Percentiles rank a stretch among this genome's conserved stretches.
These are phyloP conservation scores for Trichoderma pleuroti DNA, from an alignment of 2,329 filamentous ascomycete genomes.

Conservation along the genomic window DNA sequence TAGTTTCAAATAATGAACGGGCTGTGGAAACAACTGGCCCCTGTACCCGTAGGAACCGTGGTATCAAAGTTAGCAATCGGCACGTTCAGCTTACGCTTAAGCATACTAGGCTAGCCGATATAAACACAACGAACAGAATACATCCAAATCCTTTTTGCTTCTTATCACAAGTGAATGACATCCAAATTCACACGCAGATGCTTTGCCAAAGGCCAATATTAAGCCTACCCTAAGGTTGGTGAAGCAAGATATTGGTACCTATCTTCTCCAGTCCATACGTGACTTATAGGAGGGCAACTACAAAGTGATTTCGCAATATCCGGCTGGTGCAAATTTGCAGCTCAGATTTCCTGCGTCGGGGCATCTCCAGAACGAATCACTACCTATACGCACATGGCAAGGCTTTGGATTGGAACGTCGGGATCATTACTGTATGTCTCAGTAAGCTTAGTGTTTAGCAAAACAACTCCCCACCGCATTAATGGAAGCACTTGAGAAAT, in stretches of 20 bases:
- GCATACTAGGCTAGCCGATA: background rate
- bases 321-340: constrained; percentile 14
- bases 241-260: constrained; percentile 19
- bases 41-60: background rate
- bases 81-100: constrained; percentile 11
- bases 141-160: constrained; percentile 8
- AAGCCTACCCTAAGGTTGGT: constrained; percentile 14
- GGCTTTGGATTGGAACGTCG: no score
- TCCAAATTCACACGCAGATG: no score
- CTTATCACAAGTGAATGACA: background rate
- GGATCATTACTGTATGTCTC: background rate
- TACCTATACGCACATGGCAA: no score
- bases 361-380: background rate
- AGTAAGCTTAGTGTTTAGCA: background rate
- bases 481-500: background rate
- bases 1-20: background rate
- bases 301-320: no score
- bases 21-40: background rate
- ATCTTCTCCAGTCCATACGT: constrained; percentile 7
- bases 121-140: background rate
- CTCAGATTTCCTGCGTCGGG: constrained; percentile 12
- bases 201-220: background rate
- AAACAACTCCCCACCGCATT: background rate
- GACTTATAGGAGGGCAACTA: background rate
- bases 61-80: background rate